Conservation (phyloP, 352 stramenopile species). For the Globisporangium acanthophoron region DNA sequence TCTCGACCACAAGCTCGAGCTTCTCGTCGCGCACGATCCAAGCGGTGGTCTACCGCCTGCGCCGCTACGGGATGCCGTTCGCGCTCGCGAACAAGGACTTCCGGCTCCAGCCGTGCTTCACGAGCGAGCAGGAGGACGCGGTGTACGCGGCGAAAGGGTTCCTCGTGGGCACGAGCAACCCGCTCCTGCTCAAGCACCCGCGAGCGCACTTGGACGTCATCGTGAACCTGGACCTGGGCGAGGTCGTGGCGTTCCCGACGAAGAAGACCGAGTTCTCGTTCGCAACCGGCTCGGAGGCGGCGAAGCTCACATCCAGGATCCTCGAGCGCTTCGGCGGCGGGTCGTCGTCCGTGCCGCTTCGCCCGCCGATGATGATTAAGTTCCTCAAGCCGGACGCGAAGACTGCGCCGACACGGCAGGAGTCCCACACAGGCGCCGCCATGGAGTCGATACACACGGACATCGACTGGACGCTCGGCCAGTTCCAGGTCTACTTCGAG, state of each 20-base stretch:
- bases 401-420: neutral
- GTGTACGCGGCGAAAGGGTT: conserved; percentile 35
- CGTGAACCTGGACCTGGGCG: conserved; percentile 48
- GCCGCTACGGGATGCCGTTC: conserved; percentile 41
- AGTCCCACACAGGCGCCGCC: conserved; percentile 3
- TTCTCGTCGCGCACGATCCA: conserved; percentile 36
- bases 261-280: conserved; percentile 48
- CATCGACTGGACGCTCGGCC: conserved; percentile 48
- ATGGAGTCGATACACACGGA: conserved; percentile 30
- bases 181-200: conserved; percentile 46
- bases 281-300: conserved; percentile 35
- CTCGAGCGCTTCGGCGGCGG: conserved; percentile 24
- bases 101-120: conserved; percentile 44
- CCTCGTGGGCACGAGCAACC: conserved; percentile 48
- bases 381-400: neutral
- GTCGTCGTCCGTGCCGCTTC: conserved; percentile 1
- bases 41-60: conserved; percentile 33
- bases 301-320: conserved; percentile 25
- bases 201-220: conserved; percentile 47
- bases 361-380: neutral
- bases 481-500: conserved; percentile 66
- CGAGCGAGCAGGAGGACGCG: conserved; percentile 18
- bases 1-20: conserved; percentile 24
- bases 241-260: conserved; percentile 49
- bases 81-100: conserved; percentile 32